These are phyloP conservation scores for Lichtheimia ramosa DNA, from an alignment of 371 early-diverging fungal species.

Conservation along the genomic window DNA sequence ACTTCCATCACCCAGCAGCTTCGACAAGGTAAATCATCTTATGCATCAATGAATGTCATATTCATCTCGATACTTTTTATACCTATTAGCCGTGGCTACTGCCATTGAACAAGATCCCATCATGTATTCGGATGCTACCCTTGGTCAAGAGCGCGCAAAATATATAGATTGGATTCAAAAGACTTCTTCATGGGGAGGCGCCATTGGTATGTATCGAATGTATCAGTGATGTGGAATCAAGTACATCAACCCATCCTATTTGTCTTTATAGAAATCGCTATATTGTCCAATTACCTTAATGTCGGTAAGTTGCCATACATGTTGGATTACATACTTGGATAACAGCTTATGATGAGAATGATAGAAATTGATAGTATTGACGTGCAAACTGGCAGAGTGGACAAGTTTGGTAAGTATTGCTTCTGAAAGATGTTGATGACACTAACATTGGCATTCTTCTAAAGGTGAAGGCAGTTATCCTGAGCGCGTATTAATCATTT, in stretches of 20 bases:
- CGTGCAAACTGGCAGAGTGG: conserved; percentile 55
- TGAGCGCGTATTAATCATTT: conserved; percentile 53
- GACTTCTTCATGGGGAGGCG: conserved; percentile 60
- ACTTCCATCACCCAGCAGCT: conserved; percentile 20
- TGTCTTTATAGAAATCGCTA: conserved; percentile 46
- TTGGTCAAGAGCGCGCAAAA: conserved; percentile 18
- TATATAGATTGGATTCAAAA: conserved; percentile 56
- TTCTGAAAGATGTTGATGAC: background rate
- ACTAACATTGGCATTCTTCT: background rate
- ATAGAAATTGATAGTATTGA: conserved; percentile 65
- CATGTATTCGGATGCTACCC: conserved; percentile 19
- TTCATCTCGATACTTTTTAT: background rate
- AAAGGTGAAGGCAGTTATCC: conserved; percentile 51
- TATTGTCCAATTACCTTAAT: conserved; percentile 53
- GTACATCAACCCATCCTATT: background rate
- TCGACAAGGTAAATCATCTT: conserved; percentile 29
- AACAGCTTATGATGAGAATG: background rate
- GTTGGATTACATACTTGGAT: background rate
- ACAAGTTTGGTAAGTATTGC: conserved; percentile 47
- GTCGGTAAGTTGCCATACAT: conserved; percentile 36
- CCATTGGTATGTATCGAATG: conserved; percentile 46
- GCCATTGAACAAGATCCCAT: conserved; percentile 20
- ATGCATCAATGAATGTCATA: too few species aligned
- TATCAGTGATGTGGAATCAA: background rate
- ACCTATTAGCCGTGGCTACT: conserved; percentile 14